Conservation (phyloP, 352 stramenopile genomes). For the Globisporangium nunn region DNA sequence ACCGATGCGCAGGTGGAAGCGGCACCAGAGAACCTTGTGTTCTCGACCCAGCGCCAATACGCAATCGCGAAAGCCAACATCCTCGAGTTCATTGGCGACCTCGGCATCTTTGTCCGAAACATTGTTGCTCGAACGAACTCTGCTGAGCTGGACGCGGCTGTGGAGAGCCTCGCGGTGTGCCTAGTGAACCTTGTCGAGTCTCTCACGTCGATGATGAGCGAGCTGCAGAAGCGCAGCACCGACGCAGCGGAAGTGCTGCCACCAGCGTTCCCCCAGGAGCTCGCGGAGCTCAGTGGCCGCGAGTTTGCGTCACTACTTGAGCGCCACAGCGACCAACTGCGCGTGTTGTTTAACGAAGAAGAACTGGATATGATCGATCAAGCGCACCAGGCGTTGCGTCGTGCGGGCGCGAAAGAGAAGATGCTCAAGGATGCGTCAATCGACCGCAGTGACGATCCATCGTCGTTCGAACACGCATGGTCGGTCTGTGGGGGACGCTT, state of each 20-base stretch:
- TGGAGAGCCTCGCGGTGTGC: slow-evolving; percentile 16
- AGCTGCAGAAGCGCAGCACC: not conserved
- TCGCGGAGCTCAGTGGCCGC: slow-evolving; percentile 34
- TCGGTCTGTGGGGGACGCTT: slow-evolving; percentile 27
- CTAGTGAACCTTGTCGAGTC: slow-evolving; percentile 24
- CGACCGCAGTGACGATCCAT: slow-evolving; percentile 15
- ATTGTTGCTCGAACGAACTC: slow-evolving; percentile 17
- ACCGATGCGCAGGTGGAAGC: not conserved
- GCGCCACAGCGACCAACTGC: slow-evolving; percentile 22
- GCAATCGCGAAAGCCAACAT: slow-evolving; percentile 24
- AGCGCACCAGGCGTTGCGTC: slow-evolving; percentile 26
- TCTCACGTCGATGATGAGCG: slow-evolving; percentile 8
- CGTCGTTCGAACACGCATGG: slow-evolving; percentile 54
- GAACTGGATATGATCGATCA: slow-evolving; percentile 29
- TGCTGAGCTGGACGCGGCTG: slow-evolving; percentile 18
- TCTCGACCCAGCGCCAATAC: slow-evolving; percentile 23
- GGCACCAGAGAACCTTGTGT: not conserved
- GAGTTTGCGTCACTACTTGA: slow-evolving; percentile 38
- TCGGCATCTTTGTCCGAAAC: slow-evolving; percentile 32
- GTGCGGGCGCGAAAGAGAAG: slow-evolving; percentile 18
- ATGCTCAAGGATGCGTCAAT: slow-evolving; percentile 13
- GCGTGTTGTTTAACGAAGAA: slow-evolving; percentile 21
- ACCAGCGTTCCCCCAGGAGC: slow-evolving; percentile 40
- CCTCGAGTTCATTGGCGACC: slow-evolving; percentile 33
- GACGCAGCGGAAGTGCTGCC: slow-evolving; percentile 10